phyloP scores from a whole-genome alignment of 192 early-diverging fungal genomes.

The Rhizophagus sp. region DNA sequence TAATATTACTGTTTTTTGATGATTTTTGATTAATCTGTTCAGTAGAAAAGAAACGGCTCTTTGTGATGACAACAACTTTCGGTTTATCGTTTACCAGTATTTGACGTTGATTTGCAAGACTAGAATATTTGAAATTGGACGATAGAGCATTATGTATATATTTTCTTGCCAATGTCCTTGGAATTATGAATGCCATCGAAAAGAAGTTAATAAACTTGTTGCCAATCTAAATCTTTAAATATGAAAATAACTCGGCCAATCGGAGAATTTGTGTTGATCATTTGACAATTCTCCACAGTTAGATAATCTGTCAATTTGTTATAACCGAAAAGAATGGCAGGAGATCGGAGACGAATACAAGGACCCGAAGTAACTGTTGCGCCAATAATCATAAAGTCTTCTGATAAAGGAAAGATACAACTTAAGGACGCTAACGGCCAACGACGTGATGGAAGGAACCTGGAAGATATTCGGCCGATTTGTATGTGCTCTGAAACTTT shows the following conservation, averaged over 20 bases:
- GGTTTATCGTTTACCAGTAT: background rate
- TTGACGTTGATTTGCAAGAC: background rate
- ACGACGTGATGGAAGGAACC: constrained; percentile 49
- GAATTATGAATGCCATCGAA: background rate
- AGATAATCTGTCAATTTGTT: background rate
- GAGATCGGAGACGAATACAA: constrained; percentile 53
- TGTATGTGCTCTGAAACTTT: constrained; percentile 40
- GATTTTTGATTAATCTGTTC: background rate
- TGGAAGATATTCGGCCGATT: constrained; percentile 56
- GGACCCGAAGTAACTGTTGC: constrained; percentile 54
- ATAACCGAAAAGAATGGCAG: background rate
- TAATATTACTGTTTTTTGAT: background rate
- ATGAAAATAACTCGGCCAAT: background rate
- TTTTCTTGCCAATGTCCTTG: background rate
- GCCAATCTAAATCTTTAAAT: background rate
- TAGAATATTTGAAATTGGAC: background rate
- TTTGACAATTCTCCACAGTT: background rate
- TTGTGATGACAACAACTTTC: background rate
- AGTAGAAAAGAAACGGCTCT: background rate
- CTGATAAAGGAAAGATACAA: constrained; percentile 35
- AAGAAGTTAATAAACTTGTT: background rate
- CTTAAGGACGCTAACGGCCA: constrained; percentile 32
- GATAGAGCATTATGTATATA: background rate
- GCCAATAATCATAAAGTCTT: constrained; percentile 47
- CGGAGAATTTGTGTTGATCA: background rate